phyloP scores from a whole-genome alignment of 345 rosid genomes.

The Alliaria petiolata region DNA sequence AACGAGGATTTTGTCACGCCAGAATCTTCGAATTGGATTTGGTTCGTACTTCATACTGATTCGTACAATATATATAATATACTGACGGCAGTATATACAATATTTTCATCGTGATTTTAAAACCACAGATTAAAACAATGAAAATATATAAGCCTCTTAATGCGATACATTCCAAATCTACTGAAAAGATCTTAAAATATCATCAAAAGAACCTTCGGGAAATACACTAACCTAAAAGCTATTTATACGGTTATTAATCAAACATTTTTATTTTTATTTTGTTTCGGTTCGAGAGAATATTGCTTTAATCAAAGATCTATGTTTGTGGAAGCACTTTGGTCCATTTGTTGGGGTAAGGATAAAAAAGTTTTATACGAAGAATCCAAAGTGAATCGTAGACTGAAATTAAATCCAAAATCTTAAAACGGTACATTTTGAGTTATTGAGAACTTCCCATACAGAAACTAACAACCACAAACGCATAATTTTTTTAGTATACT shows the following conservation, averaged over 20 bases:
- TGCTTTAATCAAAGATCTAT: not conserved
- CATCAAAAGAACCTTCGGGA: not conserved
- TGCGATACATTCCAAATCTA: not conserved
- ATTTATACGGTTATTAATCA: not conserved
- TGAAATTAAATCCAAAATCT: not conserved
- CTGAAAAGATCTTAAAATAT: not conserved
- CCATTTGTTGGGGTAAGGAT: not conserved
- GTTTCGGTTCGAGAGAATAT: not conserved
- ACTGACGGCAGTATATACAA: too few relatives aligned
- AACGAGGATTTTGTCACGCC: not conserved
- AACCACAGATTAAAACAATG: too few relatives aligned
- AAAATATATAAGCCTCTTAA: not conserved
- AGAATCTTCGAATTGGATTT: slow-evolving; percentile 4
- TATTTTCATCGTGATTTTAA: too few relatives aligned
- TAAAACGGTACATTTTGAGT: too few relatives aligned
- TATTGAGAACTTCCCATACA: not conserved
- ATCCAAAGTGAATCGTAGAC: not conserved
- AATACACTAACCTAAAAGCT: not conserved
- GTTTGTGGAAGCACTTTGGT: not conserved
- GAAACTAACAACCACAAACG: not conserved
- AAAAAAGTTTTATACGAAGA: not conserved
- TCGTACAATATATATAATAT: too few relatives aligned
- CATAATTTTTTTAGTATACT: not conserved
- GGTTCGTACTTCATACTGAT: not conserved
- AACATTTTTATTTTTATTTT: too few relatives aligned